Percentiles rank a stretch among this genome's conserved stretches.
These are phyloP conservation scores for Pigoraptor vietnamica DNA, from an alignment of 78 protist species.

Conservation along the genomic window DNA sequence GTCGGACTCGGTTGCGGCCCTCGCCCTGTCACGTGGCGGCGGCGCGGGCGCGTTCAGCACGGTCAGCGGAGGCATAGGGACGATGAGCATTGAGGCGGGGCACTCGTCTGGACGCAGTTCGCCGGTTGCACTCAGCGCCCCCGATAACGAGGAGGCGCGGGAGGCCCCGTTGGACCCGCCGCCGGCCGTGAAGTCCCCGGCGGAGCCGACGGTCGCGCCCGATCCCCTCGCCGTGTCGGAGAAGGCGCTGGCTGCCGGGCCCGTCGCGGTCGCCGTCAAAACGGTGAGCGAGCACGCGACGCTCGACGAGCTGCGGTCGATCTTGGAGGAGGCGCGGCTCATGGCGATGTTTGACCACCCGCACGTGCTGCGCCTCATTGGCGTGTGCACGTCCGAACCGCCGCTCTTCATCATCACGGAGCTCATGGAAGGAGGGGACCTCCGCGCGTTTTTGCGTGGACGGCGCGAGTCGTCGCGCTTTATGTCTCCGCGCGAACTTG, in stretches of 20 bases:
- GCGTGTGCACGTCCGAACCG: background rate
- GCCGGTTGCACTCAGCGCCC: background rate
- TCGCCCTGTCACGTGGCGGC: background rate
- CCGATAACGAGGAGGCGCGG: background rate
- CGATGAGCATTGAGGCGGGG: background rate
- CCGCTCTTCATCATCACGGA: background rate
- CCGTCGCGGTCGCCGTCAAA: background rate
- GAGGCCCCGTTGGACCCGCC: background rate
- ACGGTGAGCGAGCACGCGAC: background rate
- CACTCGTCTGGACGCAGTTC: background rate
- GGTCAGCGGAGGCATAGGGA: background rate
- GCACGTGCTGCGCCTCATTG: conserved; percentile 5
- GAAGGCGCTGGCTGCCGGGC: background rate
- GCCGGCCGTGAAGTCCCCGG: background rate
- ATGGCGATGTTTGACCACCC: background rate
- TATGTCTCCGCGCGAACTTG: background rate
- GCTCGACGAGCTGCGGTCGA: background rate
- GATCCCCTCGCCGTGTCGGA: background rate
- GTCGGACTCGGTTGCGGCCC: background rate
- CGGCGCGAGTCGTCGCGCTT: background rate
- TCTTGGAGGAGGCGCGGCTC: background rate
- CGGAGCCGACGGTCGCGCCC: background rate
- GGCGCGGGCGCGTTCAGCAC: background rate
- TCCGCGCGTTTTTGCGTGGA: background rate
- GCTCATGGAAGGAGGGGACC: background rate